Evolutionary conservation across 148 eudicot species (phyloP), one percentile per base, ranked within the genome.

Genomic region (Rhododendron williamsianum): DNA sequence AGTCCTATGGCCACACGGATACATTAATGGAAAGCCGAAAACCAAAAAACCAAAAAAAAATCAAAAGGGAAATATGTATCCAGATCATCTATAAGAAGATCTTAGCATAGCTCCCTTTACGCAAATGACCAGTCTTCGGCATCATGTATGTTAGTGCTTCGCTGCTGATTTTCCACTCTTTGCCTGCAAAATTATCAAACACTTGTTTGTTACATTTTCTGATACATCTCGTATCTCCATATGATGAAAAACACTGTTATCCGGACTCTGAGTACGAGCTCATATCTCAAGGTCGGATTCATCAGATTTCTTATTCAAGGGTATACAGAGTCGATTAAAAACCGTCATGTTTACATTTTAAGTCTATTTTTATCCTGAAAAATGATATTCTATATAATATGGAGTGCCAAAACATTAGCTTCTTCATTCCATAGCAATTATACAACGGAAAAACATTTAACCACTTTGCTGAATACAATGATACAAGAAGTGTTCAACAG

Each of bases 81-180:
- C 56, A 51, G 43, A 10, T 51, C 23, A 23, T 80, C 23, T 16
- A 16, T 15, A 52, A 13, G 82, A 52, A 52, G 82, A 52, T 51
- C 82, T 10, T 78, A 79, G 51, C 60, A 15, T 83, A 30, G 60
- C 58, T 67, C 43, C 58, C 30, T 45, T 52, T 25, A n/a, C 6
- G n/a, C 38, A 41, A n/a, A 27, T 65, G 46, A 67, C n/a, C 35
- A 21, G 18, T 65, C 36, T 65, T 8, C 38, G 56, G 63, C 78
- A 83, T 18, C 35, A n/a, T 71, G 30, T 83, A 13, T 83, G 78
- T 73, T 25, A 83, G 67, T 73, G 85, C 49, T 83, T 83, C 3
- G 80, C 85, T 73, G 80, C 79, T 35, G 85, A 52, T 36, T 83
- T 83, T 6, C 85, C 80, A 73, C 80, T 46, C 80, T 74, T 83